phyloP scores from a whole-genome alignment of 768 basidiomycete species.

The Mycena haematopus region DNA sequence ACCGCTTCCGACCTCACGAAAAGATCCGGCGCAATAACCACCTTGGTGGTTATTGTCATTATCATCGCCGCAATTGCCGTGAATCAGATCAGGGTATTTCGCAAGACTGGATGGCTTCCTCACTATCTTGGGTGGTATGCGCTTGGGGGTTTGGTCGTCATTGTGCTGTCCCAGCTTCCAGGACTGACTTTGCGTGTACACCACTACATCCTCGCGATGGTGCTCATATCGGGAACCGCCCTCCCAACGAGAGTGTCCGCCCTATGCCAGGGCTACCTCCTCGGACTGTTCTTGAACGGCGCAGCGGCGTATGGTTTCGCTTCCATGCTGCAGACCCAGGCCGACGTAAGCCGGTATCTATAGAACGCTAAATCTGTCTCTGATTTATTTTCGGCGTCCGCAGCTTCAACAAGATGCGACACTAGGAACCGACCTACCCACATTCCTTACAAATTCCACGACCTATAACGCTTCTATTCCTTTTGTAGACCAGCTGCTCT shows the following conservation, averaged over 20 bases:
- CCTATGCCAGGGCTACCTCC: constrained; percentile 79
- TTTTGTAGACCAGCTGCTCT: constrained; percentile 58
- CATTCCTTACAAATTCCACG: constrained; percentile 77
- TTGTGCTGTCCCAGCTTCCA: constrained; percentile 74
- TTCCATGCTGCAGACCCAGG: constrained; percentile 78
- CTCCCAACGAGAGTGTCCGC: constrained; percentile 84
- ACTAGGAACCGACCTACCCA: constrained; percentile 70
- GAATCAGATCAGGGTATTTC: constrained; percentile 83
- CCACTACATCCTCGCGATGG: constrained; percentile 82
- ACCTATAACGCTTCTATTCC: constrained; percentile 64
- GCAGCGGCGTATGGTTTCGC: constrained; percentile 82
- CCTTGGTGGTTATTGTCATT: constrained; percentile 71
- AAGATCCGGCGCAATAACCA: constrained; percentile 69
- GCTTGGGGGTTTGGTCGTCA: constrained; percentile 64
- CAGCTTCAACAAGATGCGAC: constrained; percentile 79
- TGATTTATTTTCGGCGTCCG: constrained; percentile 15
- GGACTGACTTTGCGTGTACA: constrained; percentile 75
- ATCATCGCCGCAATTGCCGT: constrained; percentile 63
- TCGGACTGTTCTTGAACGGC: constrained; percentile 85
- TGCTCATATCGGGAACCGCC: constrained; percentile 76
- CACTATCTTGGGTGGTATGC: constrained; percentile 80
- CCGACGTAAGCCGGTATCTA: constrained; percentile 54
- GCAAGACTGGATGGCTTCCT: constrained; percentile 85
- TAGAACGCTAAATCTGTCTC: constrained; percentile 10
- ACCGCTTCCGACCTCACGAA: constrained; percentile 69